These are phyloP conservation scores for Geotrichum europaeum DNA, from an alignment of 1,139 yeast species.

Conservation along the genomic window DNA sequence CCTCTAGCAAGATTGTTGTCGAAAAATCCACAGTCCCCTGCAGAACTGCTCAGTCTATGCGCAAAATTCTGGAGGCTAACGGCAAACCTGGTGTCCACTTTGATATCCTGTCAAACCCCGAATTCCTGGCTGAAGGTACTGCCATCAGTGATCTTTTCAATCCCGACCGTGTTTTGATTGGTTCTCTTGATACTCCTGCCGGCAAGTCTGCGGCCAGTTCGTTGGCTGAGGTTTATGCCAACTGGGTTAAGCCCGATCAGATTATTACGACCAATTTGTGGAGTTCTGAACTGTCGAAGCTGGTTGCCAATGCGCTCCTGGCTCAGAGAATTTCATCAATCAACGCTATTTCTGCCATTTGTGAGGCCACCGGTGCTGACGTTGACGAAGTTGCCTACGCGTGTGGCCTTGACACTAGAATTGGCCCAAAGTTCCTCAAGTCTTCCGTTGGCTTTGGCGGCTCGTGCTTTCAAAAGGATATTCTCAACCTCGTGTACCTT, in stretches of 20 bases:
- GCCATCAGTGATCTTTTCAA: constrained; percentile 26
- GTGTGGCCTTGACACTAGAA: constrained; percentile 30
- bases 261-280: constrained; percentile 30
- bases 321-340: constrained; percentile 31
- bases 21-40: constrained; percentile 32
- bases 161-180: constrained; percentile 30
- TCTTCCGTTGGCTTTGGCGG: constrained; percentile 31
- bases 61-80: constrained; percentile 28
- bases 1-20: constrained; percentile 29
- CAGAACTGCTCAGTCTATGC: constrained; percentile 29
- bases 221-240: constrained; percentile 27
- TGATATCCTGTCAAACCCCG: constrained; percentile 29
- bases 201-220: constrained; percentile 29
- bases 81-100: constrained; percentile 28
- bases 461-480: constrained; percentile 30
- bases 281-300: constrained; percentile 30
- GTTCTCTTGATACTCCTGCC: constrained; percentile 26
- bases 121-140: constrained; percentile 29
- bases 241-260: constrained; percentile 28
- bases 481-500: constrained; percentile 28
- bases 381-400: constrained; percentile 31
- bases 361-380: constrained; percentile 31
- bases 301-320: constrained; percentile 30
- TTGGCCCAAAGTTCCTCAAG: constrained; percentile 29
- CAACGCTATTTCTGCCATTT: constrained; percentile 29